Base-by-base conservation (phyloP, 2,329 filamentous ascomycete genomes). In the Davidsoniella neocaledoniae region DNA sequence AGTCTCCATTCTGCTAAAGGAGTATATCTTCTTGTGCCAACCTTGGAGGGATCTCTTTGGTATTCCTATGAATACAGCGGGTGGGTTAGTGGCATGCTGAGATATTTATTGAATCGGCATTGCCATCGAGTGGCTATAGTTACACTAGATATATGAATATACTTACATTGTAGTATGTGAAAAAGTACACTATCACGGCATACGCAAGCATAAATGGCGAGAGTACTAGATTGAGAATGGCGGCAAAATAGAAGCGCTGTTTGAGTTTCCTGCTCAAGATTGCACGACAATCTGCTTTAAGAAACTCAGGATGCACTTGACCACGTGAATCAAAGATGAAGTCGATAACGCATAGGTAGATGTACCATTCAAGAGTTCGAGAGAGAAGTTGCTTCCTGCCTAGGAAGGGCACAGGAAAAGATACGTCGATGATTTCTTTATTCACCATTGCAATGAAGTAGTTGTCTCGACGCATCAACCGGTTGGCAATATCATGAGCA, bases 1-100 rank as follows among this genome's bases (percentile, higher is more conserved):
- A 98, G 95, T 59, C 95, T 96, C 91, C 91, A 98, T 62, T 94
- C 84, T 0, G 91, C 91, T 46, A 94, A 75, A 1, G 87, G 85
- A 0, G 90, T 96, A 61, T 95, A 98, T 56, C 87, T 81, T 39
- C 91, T 79, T 14, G 86, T 82, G n/a, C 85, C 83, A 37, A 94
- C 76, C 55, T 87, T 81, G 0, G 86, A 79, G 0, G 86, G 90
- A 55, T 95, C 94, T 60, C 88, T 93, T 64, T 94, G 87, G 60
- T 94, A 95, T 68, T 98, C 90, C 82, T 86, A 53, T 10, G 29
- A 33, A 33, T 33, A 33, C 12, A 33, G 29, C 8, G 8, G 3
- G 29, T 12, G 8, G 1, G 29, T 33, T 33, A 33, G 29, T 33
- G 29, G 8, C 7, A 46, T 38, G 19, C n/a, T 14, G 7, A 16